These are phyloP conservation scores for Candida ficus DNA, from an alignment of 805 yeast genomes.

Conservation along the genomic window DNA sequence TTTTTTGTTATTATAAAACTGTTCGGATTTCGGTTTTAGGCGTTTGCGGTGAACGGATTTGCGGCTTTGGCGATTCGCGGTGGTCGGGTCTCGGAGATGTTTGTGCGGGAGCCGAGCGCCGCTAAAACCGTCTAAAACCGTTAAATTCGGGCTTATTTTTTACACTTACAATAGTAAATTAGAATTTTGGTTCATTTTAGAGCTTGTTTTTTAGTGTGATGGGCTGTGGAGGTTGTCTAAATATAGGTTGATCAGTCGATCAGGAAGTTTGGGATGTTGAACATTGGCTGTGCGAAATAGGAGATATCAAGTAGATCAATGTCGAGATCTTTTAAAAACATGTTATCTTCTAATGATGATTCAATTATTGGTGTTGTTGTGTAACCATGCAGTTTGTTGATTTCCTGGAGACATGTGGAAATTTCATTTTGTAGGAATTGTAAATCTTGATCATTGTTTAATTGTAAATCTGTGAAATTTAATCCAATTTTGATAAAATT, in stretches of 20 bases:
- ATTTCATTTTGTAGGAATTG: conserved; percentile 1
- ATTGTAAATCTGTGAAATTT: conserved; percentile 3
- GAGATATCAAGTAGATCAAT: conserved; percentile 7
- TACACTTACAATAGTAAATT: too few relatives aligned
- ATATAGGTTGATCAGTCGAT: too few relatives aligned
- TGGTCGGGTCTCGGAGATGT: too few relatives aligned
- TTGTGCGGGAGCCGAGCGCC: too few relatives aligned
- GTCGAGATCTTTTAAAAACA: background rate
- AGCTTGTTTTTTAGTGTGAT: too few relatives aligned
- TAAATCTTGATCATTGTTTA: background rate
- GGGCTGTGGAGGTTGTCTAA: too few relatives aligned
- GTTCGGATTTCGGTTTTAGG: conserved; percentile 2
- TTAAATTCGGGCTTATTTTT: background rate
- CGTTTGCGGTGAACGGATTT: too few relatives aligned
- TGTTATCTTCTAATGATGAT: background rate
- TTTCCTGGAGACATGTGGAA: conserved; percentile 1
- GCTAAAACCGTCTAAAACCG: too few relatives aligned
- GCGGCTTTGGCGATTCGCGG: background rate
- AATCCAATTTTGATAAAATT: conserved; percentile 7
- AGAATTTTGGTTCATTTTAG: too few relatives aligned
- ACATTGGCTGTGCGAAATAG: conserved; percentile 7
- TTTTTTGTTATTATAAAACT: background rate
- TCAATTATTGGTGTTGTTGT: too few relatives aligned
- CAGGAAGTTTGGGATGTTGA: conserved; percentile 8
- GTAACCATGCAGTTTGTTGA: too few relatives aligned